Percentiles rank a stretch among this genome's conserved stretches.
Conservation (phyloP, 805 yeast species). For the Vanderwaltozyma tropicalis region DNA sequence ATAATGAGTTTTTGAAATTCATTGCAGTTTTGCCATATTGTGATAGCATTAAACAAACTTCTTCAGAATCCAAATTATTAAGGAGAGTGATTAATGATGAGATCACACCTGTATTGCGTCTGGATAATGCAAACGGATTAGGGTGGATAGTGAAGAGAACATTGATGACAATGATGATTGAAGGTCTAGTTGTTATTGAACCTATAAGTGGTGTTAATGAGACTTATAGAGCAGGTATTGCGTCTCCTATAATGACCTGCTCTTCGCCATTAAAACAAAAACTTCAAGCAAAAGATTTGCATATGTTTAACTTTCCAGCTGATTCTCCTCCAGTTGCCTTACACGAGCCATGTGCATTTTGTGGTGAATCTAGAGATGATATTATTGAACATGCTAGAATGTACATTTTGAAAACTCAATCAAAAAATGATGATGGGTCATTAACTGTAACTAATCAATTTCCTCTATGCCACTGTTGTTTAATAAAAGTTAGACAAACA, state of each 20-base stretch:
- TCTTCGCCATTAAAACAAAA: neutral
- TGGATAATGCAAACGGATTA: conserved; percentile 54
- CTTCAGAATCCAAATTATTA: conserved; percentile 43
- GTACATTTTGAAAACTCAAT: conserved; percentile 49
- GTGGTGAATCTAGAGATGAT: conserved; percentile 70
- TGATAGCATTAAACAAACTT: conserved; percentile 31
- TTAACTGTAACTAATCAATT: conserved; percentile 32
- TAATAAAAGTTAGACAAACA: conserved; percentile 64
- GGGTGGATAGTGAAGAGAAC: conserved; percentile 53
- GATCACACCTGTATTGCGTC: conserved; percentile 58
- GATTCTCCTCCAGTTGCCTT: conserved; percentile 64
- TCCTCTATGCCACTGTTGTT: conserved; percentile 75
- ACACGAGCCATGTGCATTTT: conserved; percentile 64
- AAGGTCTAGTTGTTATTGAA: conserved; percentile 72
- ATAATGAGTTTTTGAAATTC: conserved; percentile 32
- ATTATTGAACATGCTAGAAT: conserved; percentile 68
- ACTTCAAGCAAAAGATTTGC: conserved; percentile 20
- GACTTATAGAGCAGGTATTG: conserved; percentile 3
- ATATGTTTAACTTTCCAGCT: conserved; percentile 35
- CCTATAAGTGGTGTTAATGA: conserved; percentile 82
- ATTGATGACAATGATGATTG: conserved; percentile 58
- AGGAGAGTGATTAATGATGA: conserved; percentile 64
- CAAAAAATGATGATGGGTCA: conserved; percentile 24
- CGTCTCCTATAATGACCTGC: too few species aligned
- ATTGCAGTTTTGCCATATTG: conserved; percentile 27